Evolutionary conservation across 352 stramenopile genomes (phyloP).

Genomic region (Globisporangium viniferum): DNA sequence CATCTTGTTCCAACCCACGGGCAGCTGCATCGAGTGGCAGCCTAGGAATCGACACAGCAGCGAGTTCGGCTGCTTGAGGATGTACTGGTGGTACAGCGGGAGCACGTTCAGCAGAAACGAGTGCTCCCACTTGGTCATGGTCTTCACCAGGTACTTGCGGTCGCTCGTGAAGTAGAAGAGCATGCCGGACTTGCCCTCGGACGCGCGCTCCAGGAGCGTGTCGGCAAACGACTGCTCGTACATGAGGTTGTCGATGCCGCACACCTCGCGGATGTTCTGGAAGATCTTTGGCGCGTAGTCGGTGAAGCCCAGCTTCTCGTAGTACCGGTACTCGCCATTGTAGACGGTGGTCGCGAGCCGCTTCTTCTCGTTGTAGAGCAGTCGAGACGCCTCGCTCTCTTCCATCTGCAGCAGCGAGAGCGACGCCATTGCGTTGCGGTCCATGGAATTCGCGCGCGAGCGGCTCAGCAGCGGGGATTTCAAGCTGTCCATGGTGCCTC

Average conservation of each 20-base stretch:
- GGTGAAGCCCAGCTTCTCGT: conserved; percentile 85
- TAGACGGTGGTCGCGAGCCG: conserved; percentile 78
- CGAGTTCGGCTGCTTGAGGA: conserved; percentile 77
- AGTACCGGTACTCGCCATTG: conserved; percentile 80
- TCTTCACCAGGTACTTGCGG: conserved; percentile 85
- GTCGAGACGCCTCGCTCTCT: conserved; percentile 40
- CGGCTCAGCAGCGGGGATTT: conserved; percentile 42
- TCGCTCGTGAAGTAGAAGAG: conserved; percentile 89
- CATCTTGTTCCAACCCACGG: conserved; percentile 88
- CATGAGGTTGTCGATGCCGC: conserved; percentile 68
- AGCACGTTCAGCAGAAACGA: conserved; percentile 80
- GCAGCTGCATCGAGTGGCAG: conserved; percentile 88
- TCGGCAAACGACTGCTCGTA: conserved; percentile 85
- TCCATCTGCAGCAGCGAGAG: conserved; percentile 64
- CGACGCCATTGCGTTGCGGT: conserved; percentile 38
- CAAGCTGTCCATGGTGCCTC: conserved; percentile 25
- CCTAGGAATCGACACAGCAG: conserved; percentile 79
- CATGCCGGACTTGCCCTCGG: conserved; percentile 85
- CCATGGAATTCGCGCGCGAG: conserved; percentile 32
- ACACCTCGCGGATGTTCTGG: conserved; percentile 77
- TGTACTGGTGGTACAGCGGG: conserved; percentile 83
- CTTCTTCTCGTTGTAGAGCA: conserved; percentile 82
- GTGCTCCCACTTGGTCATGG: conserved; percentile 87
- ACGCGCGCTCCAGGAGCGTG: conserved; percentile 78
- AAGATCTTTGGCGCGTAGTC: conserved; percentile 86